These are phyloP conservation scores for Oryza nivara DNA, from an alignment of 176 grass and related monocot genomes.

Conservation along the genomic window DNA sequence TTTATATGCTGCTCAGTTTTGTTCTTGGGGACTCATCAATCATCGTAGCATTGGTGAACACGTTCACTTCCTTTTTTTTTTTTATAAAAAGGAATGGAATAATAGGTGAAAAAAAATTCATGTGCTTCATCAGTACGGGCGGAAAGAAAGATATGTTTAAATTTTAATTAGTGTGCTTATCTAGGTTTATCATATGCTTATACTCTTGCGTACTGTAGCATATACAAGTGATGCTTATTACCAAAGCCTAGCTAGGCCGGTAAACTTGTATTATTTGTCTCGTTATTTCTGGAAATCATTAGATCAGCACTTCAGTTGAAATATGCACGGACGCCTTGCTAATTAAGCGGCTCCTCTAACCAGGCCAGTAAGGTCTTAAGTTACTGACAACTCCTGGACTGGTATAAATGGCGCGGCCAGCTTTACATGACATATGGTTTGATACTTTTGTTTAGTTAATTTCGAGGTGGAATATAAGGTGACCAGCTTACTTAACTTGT, in stretches of 20 bases:
- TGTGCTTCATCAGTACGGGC: neutral
- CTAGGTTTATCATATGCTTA: constrained; percentile 24
- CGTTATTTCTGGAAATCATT: neutral
- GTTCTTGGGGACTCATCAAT: neutral
- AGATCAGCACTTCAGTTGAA: neutral
- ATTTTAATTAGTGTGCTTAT: neutral
- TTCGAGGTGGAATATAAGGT: neutral
- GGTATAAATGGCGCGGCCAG: neutral
- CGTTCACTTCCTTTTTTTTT: neutral
- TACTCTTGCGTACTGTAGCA: neutral
- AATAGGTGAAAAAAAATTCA: neutral
- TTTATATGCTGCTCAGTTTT: neutral
- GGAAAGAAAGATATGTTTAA: neutral
- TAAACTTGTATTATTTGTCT: neutral
- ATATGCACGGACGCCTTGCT: neutral
- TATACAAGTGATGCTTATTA: neutral
- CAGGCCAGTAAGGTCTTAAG: neutral
- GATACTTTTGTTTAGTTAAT: neutral
- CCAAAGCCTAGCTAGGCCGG: neutral
- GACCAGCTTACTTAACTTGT: neutral
- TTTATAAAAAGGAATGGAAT: neutral
- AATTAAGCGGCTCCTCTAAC: neutral
- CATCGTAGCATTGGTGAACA: neutral
- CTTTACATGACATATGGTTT: neutral
- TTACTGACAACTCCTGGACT: neutral